phyloP scores from a whole-genome alignment of 805 yeast genomes.

The Ogataea henricii region DNA sequence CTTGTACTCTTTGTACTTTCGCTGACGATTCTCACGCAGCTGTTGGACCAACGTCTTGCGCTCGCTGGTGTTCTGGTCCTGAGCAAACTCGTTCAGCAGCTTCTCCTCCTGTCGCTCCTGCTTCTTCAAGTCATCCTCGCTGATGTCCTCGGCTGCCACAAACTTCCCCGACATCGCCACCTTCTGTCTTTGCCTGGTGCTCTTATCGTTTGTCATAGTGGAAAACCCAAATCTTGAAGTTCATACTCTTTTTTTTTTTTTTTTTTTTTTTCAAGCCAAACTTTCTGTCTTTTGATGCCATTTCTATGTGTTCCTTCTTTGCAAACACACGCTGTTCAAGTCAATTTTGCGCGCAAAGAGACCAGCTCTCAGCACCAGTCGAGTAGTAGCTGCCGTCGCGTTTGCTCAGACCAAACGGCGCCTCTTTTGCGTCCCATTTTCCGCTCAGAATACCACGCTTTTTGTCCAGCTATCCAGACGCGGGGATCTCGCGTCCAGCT shows the following conservation, averaged over 20 bases:
- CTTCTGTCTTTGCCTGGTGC: neutral
- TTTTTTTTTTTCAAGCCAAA: neutral
- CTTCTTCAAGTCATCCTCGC: slow-evolving; percentile 17
- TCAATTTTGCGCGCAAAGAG: neutral
- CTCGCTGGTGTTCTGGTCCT: slow-evolving; percentile 26
- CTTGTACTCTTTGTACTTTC: slow-evolving; percentile 29
- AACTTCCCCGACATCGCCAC: slow-evolving; percentile 19
- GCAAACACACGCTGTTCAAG: neutral
- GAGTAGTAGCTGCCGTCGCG: neutral
- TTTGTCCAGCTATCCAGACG: neutral
- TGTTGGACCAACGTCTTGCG: slow-evolving; percentile 46
- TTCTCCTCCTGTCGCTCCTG: slow-evolving; percentile 22
- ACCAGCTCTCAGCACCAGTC: too few relatives aligned
- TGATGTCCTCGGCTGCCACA: slow-evolving; percentile 26
- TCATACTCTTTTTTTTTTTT: neutral
- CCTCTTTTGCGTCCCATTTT: neutral
- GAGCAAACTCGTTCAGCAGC: slow-evolving; percentile 18
- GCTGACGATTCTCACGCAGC: slow-evolving; percentile 39
- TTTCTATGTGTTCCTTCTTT: neutral
- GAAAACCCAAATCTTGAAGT: neutral
- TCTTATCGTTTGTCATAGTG: neutral
- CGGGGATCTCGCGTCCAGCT: neutral
- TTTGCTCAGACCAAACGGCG: neutral
- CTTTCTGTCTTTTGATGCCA: neutral
- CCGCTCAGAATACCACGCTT: neutral